Conservation (phyloP, 257 asterid species). For the Avicennia marina region DNA sequence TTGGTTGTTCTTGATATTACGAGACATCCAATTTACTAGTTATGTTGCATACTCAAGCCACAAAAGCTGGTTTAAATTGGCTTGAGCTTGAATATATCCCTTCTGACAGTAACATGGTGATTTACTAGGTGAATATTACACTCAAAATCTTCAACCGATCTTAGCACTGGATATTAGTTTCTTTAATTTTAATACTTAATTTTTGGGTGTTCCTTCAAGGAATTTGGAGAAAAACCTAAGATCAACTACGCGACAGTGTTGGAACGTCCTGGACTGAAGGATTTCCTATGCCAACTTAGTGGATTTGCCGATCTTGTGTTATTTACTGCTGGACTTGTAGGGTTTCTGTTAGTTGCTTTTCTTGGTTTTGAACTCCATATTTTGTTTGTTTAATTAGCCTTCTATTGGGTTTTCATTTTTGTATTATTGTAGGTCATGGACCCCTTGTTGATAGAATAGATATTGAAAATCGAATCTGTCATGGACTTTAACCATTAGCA, state of each 20-base stretch:
- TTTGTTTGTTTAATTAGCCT: not conserved
- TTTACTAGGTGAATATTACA: conserved; percentile 3
- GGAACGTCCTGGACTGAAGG: conserved; percentile 86
- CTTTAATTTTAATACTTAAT: conserved; percentile 1
- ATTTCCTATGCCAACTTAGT: conserved; percentile 61
- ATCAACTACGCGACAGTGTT: conserved; percentile 86
- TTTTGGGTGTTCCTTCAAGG: conserved; percentile 35
- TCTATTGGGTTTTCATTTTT: not conserved
- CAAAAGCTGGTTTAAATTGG: conserved; percentile 85
- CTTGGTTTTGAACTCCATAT: not conserved
- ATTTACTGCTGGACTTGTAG: conserved; percentile 97
- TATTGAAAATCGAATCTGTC: too few species aligned
- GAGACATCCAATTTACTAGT: conserved; percentile 82
- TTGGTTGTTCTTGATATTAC: conserved; percentile 91
- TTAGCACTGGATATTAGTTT: conserved; percentile 11
- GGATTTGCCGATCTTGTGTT: conserved; percentile 80
- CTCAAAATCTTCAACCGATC: not conserved
- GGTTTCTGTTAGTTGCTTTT: conserved; percentile 20
- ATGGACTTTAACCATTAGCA: too few species aligned
- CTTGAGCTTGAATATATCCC: conserved; percentile 72
- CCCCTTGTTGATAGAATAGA: too few species aligned
- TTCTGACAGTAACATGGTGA: conserved; percentile 69
- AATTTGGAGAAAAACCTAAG: conserved; percentile 69
- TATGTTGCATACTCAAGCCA: conserved; percentile 65
- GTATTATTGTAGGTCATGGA: too few species aligned